These are phyloP conservation scores for Penstemon newberryi DNA, from an alignment of 257 asterid species.

Conservation along the genomic window DNA sequence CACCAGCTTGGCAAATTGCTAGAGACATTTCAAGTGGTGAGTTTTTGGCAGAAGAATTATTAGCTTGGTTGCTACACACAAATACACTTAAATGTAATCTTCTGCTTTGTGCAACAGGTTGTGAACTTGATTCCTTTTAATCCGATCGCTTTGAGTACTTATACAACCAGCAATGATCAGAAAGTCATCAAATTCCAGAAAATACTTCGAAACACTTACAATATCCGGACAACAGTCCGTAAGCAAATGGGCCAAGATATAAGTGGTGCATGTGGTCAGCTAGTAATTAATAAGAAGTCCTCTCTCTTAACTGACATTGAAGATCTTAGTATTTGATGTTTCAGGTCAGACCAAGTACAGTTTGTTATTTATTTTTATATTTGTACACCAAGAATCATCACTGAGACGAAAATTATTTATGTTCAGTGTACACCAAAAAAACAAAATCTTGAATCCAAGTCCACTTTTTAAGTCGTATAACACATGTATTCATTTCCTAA, in stretches of 20 bases:
- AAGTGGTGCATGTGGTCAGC: constrained; percentile 98
- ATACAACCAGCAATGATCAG: constrained; percentile 55
- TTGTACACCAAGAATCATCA: constrained; percentile 13
- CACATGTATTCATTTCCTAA: too few species aligned
- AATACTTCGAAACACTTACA: constrained; percentile 71
- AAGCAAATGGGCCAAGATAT: constrained; percentile 99
- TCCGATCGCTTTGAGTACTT: constrained; percentile 80
- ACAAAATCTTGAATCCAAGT: too few species aligned
- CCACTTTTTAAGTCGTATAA: too few species aligned
- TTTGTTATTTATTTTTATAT: background rate
- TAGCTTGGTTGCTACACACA: background rate
- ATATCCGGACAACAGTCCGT: constrained; percentile 85
- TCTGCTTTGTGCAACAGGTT: constrained; percentile 53
- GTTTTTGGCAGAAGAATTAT: constrained; percentile 23
- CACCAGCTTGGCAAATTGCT: constrained; percentile 92
- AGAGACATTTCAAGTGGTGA: constrained; percentile 68
- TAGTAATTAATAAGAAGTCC: constrained; percentile 60
- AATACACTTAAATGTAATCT: constrained; percentile 9
- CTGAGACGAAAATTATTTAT: background rate
- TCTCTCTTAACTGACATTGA: constrained; percentile 73
- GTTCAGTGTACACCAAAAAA: too few species aligned
- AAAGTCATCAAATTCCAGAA: constrained; percentile 72
- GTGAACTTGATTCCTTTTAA: constrained; percentile 93
- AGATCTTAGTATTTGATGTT: constrained; percentile 61
- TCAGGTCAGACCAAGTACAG: constrained; percentile 22